Evolutionary conservation across 148 eudicot genomes (phyloP).

Genomic region (Nyssa sinensis): DNA sequence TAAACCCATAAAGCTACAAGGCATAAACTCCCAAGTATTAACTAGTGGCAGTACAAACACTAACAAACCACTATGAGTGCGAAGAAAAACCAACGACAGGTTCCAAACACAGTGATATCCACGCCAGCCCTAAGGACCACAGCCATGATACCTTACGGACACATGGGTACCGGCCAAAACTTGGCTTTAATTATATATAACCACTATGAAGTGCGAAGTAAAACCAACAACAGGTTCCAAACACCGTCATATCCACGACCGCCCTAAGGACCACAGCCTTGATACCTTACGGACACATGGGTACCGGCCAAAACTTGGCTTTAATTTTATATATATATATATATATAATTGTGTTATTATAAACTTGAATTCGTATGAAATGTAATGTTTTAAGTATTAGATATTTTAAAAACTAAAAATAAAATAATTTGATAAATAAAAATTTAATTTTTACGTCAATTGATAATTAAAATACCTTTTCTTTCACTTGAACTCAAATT

Average conservation of each 20-base stretch:
- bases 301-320: not conserved
- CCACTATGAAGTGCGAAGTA: not conserved
- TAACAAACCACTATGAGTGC: conserved; percentile 6
- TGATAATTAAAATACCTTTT: too few species aligned
- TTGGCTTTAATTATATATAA: too few species aligned
- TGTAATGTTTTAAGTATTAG: too few species aligned
- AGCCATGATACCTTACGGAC: conserved; percentile 28
- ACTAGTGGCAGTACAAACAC: not conserved
- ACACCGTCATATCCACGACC: not conserved
- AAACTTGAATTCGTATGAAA: too few species aligned
- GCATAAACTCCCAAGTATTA: not conserved
- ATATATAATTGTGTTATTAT: too few species aligned
- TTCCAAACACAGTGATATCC: conserved; percentile 3
- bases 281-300: conserved; percentile 20
- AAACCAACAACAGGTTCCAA: conserved; percentile 11
- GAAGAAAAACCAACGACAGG: conserved; percentile 9
- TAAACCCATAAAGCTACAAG: not conserved
- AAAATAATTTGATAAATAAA: too few species aligned
- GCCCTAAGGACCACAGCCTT: conserved; percentile 13
- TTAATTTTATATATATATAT: too few species aligned
- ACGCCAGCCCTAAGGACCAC: not conserved
- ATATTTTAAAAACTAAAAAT: too few species aligned
- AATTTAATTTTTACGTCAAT: too few species aligned
- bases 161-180: conserved; percentile 13
- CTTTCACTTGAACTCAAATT: too few species aligned